phyloP scores from a whole-genome alignment of 495 filamentous ascomycete species.

The Neurospora sp. region DNA sequence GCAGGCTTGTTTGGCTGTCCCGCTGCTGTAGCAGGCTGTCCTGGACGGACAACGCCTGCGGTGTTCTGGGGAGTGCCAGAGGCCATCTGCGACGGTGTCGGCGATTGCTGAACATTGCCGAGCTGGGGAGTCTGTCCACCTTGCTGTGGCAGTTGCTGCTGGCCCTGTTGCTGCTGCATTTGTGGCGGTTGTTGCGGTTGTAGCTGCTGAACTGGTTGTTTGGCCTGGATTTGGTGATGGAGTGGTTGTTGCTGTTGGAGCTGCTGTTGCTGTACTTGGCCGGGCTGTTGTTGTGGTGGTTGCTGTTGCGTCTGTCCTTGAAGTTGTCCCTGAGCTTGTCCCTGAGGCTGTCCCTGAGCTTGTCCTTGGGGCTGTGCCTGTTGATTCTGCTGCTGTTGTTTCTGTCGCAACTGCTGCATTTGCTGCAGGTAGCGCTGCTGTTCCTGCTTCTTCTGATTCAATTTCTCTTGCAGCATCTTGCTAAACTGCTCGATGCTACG shows the following conservation, averaged over 20 bases:
- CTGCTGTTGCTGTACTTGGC: slow-evolving; percentile 11
- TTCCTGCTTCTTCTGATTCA: slow-evolving; percentile 22
- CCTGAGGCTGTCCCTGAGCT: not conserved
- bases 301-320: slow-evolving; percentile 1
- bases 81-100: not conserved
- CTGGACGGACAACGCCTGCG: not conserved
- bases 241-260: slow-evolving; percentile 17
- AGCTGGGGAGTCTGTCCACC: slow-evolving; percentile 1
- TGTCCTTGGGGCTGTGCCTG: slow-evolving; percentile 7
- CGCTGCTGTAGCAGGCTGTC: slow-evolving; percentile 1
- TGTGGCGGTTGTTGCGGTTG: slow-evolving; percentile 8
- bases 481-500: slow-evolving; percentile 56
- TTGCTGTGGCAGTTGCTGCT: slow-evolving; percentile 4
- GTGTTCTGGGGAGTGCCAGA: not conserved
- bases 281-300: slow-evolving; percentile 8
- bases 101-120: not conserved
- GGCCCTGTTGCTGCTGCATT: slow-evolving; percentile 4
- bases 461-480: slow-evolving; percentile 48
- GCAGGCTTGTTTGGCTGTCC: slow-evolving; percentile 5
- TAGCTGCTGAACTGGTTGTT: slow-evolving; percentile 6
- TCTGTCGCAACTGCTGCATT: not conserved
- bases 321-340: slow-evolving; percentile 4
- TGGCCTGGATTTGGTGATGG: slow-evolving; percentile 3
- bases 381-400: slow-evolving; percentile 7
- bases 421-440: slow-evolving; percentile 14